Base-by-base conservation (phyloP, 2,329 filamentous ascomycete species). In the Diaporthe velutina region DNA sequence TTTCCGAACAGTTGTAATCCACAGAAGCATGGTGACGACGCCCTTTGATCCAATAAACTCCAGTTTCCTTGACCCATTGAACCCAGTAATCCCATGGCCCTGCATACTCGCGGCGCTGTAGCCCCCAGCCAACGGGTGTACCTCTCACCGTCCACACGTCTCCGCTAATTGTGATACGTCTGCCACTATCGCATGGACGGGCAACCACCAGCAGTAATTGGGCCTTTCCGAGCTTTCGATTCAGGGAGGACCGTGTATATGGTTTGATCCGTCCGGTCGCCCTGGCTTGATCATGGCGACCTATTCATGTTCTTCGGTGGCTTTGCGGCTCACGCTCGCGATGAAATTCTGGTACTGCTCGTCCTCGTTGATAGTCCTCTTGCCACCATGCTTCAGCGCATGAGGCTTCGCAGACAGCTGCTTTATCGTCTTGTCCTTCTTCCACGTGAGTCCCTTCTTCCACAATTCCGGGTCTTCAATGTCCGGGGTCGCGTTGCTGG, bases 401-500 rank as follows among this genome's bases (percentile, higher is more conserved):
- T 54, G 22, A 19, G 70, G 70, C 40, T 66, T 74, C 17, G 70
- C 52, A 45, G 72, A 70, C 64, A 75, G 48, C 5, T 70, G 66
- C 35, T 73, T 76, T 30, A 75, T 66, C 4, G 73, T 60, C 57
- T 75, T 76, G 33, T 76, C 75, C 70, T 74, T 76, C 50, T 75
- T 76, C 75, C 75, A 76, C 13, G 64, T 72, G n/a, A 76, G 42
- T 17, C 75, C 73, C 42, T 74, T 74, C 57, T 45, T 72, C 52
- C 71, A 75, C 3, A 66, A 28, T 7, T 73, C 68, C 17, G 57
- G 55, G 25, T 73, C 64, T 35, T 82, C 80, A 9, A 71, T 61
- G 70, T 79, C 82, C 5, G 80, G 79, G 22, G 78, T 80, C 42
- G 61, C 71, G 19, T 74, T 68, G 19, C 76, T 74, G 25, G 73